Conservation (phyloP, 805 yeast genomes). For the Yarrowia sp. region DNA sequence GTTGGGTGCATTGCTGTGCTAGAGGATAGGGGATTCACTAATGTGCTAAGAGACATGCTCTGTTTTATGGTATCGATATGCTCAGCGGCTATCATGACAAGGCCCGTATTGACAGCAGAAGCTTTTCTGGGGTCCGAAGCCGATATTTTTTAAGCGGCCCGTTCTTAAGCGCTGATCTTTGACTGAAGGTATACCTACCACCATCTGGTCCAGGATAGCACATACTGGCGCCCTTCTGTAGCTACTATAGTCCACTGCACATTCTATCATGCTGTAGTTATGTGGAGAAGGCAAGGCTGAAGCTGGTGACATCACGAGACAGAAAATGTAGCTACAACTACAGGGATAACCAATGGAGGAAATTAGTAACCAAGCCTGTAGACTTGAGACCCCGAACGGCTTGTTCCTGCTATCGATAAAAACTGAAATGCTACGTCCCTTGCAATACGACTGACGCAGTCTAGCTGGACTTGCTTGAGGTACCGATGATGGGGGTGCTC, state of each 20-base stretch:
- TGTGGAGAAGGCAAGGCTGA: background rate
- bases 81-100: background rate
- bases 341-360: background rate
- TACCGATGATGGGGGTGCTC: background rate
- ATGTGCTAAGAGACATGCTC: background rate
- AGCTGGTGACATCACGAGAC: background rate
- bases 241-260: background rate
- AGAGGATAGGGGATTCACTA: background rate
- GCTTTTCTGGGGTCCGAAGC: too few relatives aligned
- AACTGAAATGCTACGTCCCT: background rate
- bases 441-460: background rate
- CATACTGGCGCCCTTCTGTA: background rate
- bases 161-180: too few relatives aligned
- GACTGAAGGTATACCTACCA: too few relatives aligned
- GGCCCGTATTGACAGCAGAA: too few relatives aligned
- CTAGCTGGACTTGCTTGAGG: slow-evolving; percentile 5
- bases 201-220: too few relatives aligned
- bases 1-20: background rate
- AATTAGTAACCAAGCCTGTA: background rate
- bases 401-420: background rate
- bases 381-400: background rate
- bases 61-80: background rate
- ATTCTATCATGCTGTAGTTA: background rate
- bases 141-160: too few relatives aligned
- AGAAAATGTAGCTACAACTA: background rate